Percentiles rank a stretch among this genome's conserved stretches.
Evolutionary conservation across 2,329 filamentous ascomycete genomes (phyloP).

Genomic region (Helotiales sp.): DNA sequence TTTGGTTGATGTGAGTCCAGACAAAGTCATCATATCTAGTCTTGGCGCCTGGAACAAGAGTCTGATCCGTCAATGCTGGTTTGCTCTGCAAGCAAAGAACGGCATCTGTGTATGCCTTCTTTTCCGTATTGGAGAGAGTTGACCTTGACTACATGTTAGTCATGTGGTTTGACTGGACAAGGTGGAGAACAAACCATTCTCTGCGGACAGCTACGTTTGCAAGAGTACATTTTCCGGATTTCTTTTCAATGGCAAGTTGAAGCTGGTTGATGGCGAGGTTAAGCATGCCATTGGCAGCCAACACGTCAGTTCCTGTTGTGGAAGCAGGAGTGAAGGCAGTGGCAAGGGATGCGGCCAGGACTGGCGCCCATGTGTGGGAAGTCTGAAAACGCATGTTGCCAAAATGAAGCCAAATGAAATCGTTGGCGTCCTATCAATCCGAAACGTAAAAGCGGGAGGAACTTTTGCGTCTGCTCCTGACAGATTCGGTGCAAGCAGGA

Average conservation of each 20-base stretch:
- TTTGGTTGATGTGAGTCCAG: slow-evolving; percentile 39
- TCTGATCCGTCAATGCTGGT: slow-evolving; percentile 35
- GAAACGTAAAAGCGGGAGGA: slow-evolving; percentile 8
- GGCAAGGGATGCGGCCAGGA: slow-evolving; percentile 18
- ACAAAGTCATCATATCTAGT: slow-evolving; percentile 40
- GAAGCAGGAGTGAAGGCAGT: slow-evolving; percentile 22
- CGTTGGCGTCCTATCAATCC: slow-evolving; percentile 7
- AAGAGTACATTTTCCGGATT: slow-evolving; percentile 35
- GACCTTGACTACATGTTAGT: slow-evolving; percentile 17
- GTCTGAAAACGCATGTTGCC: slow-evolving; percentile 22
- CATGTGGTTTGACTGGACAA: background rate
- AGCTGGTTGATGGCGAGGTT: slow-evolving; percentile 35
- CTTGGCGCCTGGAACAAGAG: slow-evolving; percentile 30
- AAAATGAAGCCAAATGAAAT: background rate
- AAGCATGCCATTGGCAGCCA: slow-evolving; percentile 36
- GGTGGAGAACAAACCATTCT: slow-evolving; percentile 41
- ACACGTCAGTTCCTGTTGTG: slow-evolving; percentile 31
- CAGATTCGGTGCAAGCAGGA: background rate
- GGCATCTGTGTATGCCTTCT: slow-evolving; percentile 38
- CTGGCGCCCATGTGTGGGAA: slow-evolving; percentile 19
- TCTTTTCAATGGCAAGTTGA: slow-evolving; percentile 9
- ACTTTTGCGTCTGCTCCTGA: slow-evolving; percentile 1
- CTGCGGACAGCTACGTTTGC: slow-evolving; percentile 40
- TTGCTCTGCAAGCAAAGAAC: slow-evolving; percentile 39
- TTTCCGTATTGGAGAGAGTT: slow-evolving; percentile 17